Percentiles rank a stretch among this genome's conserved stretches.
Evolutionary conservation across 305 asterid species (phyloP).

Genomic region (Plantago rigida): DNA sequence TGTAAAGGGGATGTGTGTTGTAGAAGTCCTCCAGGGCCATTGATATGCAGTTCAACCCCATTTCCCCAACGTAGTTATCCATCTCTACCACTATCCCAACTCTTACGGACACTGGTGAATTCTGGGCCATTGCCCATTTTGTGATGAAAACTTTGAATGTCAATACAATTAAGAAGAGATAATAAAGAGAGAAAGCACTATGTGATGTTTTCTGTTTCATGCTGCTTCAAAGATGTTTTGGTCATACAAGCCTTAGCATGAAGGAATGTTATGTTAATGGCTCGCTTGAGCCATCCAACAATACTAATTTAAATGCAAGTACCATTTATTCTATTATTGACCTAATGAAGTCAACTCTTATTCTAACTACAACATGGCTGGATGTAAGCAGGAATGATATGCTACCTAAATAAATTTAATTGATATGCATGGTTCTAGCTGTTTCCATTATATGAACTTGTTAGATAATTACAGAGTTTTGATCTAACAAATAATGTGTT

Average conservation of each 20-base stretch:
- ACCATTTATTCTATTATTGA: too few relatives aligned
- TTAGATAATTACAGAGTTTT: too few relatives aligned
- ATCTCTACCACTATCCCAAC: constrained; percentile 36
- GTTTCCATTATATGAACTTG: too few relatives aligned
- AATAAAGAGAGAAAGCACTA: neutral
- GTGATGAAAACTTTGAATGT: neutral
- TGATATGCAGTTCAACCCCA: constrained; percentile 33
- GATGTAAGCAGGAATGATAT: too few relatives aligned
- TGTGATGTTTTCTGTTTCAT: neutral
- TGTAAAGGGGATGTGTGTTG: constrained; percentile 25
- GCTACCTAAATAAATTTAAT: too few relatives aligned
- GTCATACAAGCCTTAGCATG: neutral
- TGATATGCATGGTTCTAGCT: too few relatives aligned
- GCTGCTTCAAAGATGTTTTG: neutral
- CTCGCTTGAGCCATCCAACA: too few relatives aligned
- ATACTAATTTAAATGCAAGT: too few relatives aligned
- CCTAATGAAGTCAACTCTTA: too few relatives aligned
- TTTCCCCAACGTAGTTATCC: constrained; percentile 27
- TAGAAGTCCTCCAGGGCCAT: constrained; percentile 45
- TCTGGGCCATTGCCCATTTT: constrained; percentile 11
- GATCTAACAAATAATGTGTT: too few relatives aligned
- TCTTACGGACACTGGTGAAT: constrained; percentile 6
- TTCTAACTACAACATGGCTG: too few relatives aligned
- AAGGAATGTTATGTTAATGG: too few relatives aligned
- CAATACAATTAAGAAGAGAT: neutral